A percentile compares a stretch with the other conserved stretches of the same genome.
Evolutionary conservation across 2,329 filamentous ascomycete species (phyloP).

Genomic region (Cladosporium colombiae): DNA sequence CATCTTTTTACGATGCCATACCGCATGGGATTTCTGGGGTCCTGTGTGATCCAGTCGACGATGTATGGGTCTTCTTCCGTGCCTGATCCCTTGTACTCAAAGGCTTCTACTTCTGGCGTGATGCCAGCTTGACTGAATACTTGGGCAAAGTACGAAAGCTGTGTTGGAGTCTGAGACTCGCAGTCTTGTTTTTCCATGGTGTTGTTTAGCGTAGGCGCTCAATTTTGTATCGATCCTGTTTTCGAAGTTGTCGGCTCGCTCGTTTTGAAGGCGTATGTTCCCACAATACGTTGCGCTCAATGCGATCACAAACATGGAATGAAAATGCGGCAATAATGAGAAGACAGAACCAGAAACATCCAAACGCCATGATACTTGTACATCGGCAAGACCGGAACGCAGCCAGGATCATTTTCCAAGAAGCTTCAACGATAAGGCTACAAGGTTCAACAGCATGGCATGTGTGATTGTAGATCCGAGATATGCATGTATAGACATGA

Average conservation of each 20-base stretch:
- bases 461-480: neutral
- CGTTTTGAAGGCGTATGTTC: neutral
- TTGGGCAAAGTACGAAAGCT: constrained; percentile 35
- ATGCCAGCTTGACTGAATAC: constrained; percentile 38
- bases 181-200: constrained; percentile 34
- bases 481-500: neutral
- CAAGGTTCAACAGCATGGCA: neutral
- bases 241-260: neutral
- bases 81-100: constrained; percentile 47
- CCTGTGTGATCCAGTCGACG: constrained; percentile 67
- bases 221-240: neutral
- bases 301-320: neutral
- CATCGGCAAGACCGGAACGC: neutral
- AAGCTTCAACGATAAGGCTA: neutral
- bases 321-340: neutral
- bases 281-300: neutral
- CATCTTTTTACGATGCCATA: constrained; percentile 63
- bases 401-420: neutral
- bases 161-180: constrained; percentile 32
- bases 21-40: constrained; percentile 67
- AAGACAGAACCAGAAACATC: neutral
- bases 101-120: constrained; percentile 38
- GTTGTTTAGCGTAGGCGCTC: neutral
- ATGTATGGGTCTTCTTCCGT: constrained; percentile 66
- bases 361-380: neutral